Evolutionary conservation across 805 yeast genomes (phyloP).

Genomic region (Kodamaea neixiangensis): DNA sequence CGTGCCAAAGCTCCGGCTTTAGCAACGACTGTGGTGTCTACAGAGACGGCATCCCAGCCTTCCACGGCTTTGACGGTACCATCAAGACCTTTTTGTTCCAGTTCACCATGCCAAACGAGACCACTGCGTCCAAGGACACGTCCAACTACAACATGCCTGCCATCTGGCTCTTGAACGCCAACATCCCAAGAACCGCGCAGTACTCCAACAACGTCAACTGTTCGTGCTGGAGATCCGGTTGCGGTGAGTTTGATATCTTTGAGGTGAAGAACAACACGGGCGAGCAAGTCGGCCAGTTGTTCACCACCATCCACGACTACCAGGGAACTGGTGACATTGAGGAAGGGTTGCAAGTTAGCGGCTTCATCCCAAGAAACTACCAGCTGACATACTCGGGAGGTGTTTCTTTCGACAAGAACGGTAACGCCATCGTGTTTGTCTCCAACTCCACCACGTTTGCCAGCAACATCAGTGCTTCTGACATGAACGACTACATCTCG

Average conservation of each 20-base stretch:
- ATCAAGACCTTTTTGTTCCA: slow-evolving; percentile 74
- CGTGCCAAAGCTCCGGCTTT: slow-evolving; percentile 58
- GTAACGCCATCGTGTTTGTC: slow-evolving; percentile 61
- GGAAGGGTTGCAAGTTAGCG: slow-evolving; percentile 58
- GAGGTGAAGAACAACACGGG: slow-evolving; percentile 66
- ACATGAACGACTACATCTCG: slow-evolving; percentile 48
- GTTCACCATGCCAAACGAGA: slow-evolving; percentile 65
- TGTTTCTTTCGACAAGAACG: slow-evolving; percentile 63
- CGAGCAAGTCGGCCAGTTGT: slow-evolving; percentile 49
- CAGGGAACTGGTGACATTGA: slow-evolving; percentile 69
- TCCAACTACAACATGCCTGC: slow-evolving; percentile 66
- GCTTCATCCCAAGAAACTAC: slow-evolving; percentile 58
- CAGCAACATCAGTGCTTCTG: slow-evolving; percentile 43
- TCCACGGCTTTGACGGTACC: slow-evolving; percentile 66
- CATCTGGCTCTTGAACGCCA: slow-evolving; percentile 73
- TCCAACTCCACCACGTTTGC: slow-evolving; percentile 55
- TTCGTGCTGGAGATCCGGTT: slow-evolving; percentile 76
- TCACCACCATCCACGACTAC: slow-evolving; percentile 72
- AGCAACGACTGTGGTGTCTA: slow-evolving; percentile 71
- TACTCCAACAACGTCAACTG: slow-evolving; percentile 62
- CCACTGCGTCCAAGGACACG: slow-evolving; percentile 27
- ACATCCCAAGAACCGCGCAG: slow-evolving; percentile 75
- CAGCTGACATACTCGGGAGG: slow-evolving; percentile 62
- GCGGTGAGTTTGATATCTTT: slow-evolving; percentile 78
- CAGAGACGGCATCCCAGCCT: slow-evolving; percentile 73